Conservation (phyloP, 1,284 basidiomycete species). For the Ustilago cynodontis region DNA sequence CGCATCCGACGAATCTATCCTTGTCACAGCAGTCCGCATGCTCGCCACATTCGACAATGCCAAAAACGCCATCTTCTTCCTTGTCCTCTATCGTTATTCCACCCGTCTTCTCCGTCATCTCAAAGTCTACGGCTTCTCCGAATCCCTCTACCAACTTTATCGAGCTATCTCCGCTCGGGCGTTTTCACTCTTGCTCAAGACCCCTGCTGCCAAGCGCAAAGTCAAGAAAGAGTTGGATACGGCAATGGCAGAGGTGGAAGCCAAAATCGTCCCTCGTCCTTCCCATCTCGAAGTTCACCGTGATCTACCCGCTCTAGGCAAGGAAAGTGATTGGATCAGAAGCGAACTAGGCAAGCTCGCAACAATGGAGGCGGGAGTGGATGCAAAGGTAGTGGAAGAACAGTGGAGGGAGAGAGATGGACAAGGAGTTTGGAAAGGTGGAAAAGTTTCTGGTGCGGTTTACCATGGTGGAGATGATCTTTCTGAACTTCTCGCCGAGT, state of each 20-base stretch:
- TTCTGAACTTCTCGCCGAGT: slow-evolving; percentile 56
- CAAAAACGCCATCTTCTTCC: slow-evolving; percentile 58
- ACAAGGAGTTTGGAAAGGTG: slow-evolving; percentile 62
- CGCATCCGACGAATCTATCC: slow-evolving; percentile 18
- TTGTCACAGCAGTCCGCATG: slow-evolving; percentile 30
- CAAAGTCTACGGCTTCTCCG: slow-evolving; percentile 57
- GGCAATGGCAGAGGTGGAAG: slow-evolving; percentile 63
- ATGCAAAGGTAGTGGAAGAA: slow-evolving; percentile 28
- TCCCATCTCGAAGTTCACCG: slow-evolving; percentile 46
- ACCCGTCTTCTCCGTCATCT: slow-evolving; percentile 55
- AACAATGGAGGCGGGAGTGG: slow-evolving; percentile 56
- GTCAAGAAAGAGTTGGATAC: slow-evolving; percentile 60
- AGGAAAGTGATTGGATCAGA: slow-evolving; percentile 58
- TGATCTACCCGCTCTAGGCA: slow-evolving; percentile 59
- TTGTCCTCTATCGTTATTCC: slow-evolving; percentile 54
- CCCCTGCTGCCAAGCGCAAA: slow-evolving; percentile 61
- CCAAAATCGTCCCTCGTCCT: slow-evolving; percentile 60
- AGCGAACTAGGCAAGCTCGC: slow-evolving; percentile 59
- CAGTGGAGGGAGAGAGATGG: slow-evolving; percentile 55
- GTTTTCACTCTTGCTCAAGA: slow-evolving; percentile 57
- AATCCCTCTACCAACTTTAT: slow-evolving; percentile 59
- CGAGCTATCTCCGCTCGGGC: slow-evolving; percentile 38
- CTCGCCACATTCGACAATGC: slow-evolving; percentile 51
- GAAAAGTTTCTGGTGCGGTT: slow-evolving; percentile 69
- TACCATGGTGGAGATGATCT: slow-evolving; percentile 69